Evolutionary conservation across 768 basidiomycete genomes (phyloP).

Genomic region (Psilocybe cubensis): DNA sequence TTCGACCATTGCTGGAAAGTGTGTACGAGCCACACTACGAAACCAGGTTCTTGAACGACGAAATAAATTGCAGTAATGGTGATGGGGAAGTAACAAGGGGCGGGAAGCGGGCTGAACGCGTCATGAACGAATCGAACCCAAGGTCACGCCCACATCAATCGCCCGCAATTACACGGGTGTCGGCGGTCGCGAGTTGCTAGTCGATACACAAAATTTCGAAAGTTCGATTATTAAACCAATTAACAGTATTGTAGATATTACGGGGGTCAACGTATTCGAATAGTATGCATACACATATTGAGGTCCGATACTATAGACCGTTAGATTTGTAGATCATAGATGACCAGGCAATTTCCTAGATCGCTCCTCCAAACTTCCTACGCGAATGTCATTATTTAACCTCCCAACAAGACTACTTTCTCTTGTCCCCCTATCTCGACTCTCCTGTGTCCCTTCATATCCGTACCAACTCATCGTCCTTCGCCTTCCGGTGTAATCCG

Average conservation of each 20-base stretch:
- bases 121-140: no score
- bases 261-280: no score
- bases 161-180: not conserved
- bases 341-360: slow-evolving; percentile 4
- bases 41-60: not conserved
- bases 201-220: no score
- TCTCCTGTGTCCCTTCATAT: slow-evolving; percentile 29
- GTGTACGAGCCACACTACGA: not conserved
- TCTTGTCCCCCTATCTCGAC: slow-evolving; percentile 23
- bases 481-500: slow-evolving; percentile 35
- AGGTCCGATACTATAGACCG: not conserved
- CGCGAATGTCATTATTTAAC: slow-evolving; percentile 23
- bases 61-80: not conserved
- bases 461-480: slow-evolving; percentile 48
- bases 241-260: no score
- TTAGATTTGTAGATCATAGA: not conserved
- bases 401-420: slow-evolving; percentile 27
- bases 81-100: not conserved
- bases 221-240: no score
- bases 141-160: not conserved
- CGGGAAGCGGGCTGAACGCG: no score
- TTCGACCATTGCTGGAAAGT: not conserved
- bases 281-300: no score
- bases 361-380: slow-evolving; percentile 26
- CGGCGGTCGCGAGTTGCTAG: no score